Evolutionary conservation across 768 basidiomycete genomes (phyloP).

Genomic region (Pholiota conissans): DNA sequence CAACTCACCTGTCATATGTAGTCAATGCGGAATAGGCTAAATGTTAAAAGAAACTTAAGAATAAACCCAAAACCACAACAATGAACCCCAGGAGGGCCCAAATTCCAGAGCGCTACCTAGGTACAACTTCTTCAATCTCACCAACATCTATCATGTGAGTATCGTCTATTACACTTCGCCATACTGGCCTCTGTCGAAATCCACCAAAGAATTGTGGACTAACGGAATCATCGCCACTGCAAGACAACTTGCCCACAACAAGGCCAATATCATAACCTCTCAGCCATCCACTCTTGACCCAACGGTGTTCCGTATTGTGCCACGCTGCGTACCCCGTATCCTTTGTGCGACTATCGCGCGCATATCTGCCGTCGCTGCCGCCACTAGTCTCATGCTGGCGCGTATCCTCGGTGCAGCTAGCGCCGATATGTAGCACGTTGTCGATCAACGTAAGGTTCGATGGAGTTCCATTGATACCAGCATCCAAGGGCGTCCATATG

Average conservation of each 20-base stretch:
- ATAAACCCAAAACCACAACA: too few relatives aligned
- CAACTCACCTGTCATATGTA: too few relatives aligned
- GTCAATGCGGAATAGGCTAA: too few relatives aligned
- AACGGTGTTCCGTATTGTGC: conserved; percentile 57
- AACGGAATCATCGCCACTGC: conserved; percentile 69
- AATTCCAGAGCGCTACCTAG: neutral
- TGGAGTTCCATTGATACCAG: conserved; percentile 80
- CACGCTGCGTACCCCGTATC: conserved; percentile 74
- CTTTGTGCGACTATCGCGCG: conserved; percentile 29
- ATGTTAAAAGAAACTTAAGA: too few relatives aligned
- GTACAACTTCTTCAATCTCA: neutral
- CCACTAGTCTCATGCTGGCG: conserved; percentile 12
- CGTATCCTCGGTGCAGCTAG: conserved; percentile 62
- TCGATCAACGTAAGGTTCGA: conserved; percentile 50
- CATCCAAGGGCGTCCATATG: conserved; percentile 67
- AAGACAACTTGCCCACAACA: conserved; percentile 66
- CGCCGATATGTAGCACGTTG: conserved; percentile 63
- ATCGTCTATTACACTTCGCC: neutral
- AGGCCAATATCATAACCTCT: conserved; percentile 42
- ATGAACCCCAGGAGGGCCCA: neutral
- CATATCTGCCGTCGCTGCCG: conserved; percentile 25
- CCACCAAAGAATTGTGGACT: conserved; percentile 69
- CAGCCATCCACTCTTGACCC: conserved; percentile 61
- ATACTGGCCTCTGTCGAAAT: neutral
- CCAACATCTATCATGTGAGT: neutral